These are phyloP conservation scores for Venturia pyrina DNA, from an alignment of 2,329 filamentous ascomycete species.

Conservation along the genomic window DNA sequence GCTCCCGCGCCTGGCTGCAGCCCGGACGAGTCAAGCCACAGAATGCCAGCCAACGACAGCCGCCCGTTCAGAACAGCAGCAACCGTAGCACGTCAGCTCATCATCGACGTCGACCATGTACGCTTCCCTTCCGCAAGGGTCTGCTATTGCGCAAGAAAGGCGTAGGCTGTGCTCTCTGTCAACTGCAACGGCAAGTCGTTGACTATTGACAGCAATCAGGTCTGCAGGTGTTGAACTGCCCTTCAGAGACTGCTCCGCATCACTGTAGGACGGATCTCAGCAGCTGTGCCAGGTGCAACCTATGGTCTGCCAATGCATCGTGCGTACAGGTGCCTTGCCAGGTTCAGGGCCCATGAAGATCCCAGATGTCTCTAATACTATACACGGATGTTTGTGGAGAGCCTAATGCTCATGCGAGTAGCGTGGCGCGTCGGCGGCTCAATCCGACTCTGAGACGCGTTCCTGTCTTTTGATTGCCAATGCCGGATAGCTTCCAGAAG, in stretches of 20 bases:
- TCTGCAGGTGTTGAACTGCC: not conserved
- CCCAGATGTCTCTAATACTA: conserved; percentile 3
- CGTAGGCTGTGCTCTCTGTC: conserved; percentile 3
- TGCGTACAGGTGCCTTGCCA: not conserved
- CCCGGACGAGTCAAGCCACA: not conserved
- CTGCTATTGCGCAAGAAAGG: conserved; percentile 1
- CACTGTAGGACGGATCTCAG: not conserved
- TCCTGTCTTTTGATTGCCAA: not conserved
- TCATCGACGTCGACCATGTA: not conserved
- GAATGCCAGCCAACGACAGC: not conserved
- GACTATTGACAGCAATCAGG: conserved; percentile 2
- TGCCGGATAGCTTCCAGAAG: not conserved
- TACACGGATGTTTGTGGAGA: not conserved
- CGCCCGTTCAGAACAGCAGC: not conserved
- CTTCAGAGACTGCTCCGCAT: conserved; percentile 1
- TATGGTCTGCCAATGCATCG: not conserved
- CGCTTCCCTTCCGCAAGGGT: conserved; percentile 1
- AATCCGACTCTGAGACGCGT: not conserved
- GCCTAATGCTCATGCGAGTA: not conserved
- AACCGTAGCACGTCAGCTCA: not conserved
- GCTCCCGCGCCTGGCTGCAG: not conserved
- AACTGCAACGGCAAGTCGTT: conserved; percentile 4
- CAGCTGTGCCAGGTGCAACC: not conserved
- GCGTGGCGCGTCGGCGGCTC: not conserved
- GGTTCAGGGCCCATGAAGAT: not conserved